Base-by-base conservation (phyloP, 2,329 filamentous ascomycete genomes). In the Apiospora rasikravindrae region DNA sequence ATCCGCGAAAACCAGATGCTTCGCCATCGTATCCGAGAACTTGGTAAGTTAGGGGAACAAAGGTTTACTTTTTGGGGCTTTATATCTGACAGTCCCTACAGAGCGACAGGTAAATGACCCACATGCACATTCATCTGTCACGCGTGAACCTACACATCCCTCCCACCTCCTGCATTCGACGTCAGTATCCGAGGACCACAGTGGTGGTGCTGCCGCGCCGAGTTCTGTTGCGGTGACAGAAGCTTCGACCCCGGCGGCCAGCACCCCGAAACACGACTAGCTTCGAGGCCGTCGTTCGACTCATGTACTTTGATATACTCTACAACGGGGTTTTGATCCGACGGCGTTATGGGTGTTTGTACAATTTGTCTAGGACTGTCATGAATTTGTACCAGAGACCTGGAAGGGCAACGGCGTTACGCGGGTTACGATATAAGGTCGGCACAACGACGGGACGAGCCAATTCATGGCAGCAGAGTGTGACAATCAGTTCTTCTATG, bases 1-100 rank as follows among this genome's bases (percentile, higher is more conserved):
- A 88, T 91, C 29, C 87, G 93, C 37, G 93, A 95, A 83, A 96
- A 95, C 76, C 93, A 95, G 82, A 95, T 96, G 93, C 84, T 96
- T 69, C 90, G 92, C 73, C 88, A 91, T 79, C 87, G 93, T 68
- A 93, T 95, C 73, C 87, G 91, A 47, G 93, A 95, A 77, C 83
- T 95, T 19, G 92, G 92, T 93, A 68, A n/a, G 66, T 68, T 45
- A 13, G 19, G 3, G 26, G 7, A 68, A n/a, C 57, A 1, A 2
- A 0, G n/a, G 26, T 29, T 61, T 16, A 7, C 7, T 19, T 24
- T 8, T 16, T 33, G 47, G 26, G 11, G 42, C 77, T 68, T 6
- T 44, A 2, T 37, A 40, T 16, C 40, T 68, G 19, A 68, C 40
- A 45, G 5, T 68, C 24, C 16, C 44, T 29, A 19, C 73, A 89